A percentile compares a stretch with the other conserved stretches of the same genome.
phyloP scores from a whole-genome alignment of 768 basidiomycete genomes.

The Hydnum rufescens region DNA sequence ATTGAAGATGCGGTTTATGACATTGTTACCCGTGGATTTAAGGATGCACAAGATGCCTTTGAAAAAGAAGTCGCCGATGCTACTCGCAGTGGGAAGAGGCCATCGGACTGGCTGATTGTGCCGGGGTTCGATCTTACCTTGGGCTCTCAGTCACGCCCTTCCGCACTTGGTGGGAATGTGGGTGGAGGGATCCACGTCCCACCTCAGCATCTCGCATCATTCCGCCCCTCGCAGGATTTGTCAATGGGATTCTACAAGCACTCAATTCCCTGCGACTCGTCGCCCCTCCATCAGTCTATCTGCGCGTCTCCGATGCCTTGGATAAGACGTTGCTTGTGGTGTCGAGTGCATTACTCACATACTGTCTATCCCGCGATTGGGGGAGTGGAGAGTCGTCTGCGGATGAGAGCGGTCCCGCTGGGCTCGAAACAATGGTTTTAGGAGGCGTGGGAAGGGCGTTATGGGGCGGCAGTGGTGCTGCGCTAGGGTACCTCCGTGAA shows the following conservation, averaged over 20 bases:
- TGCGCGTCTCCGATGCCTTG: constrained; percentile 29
- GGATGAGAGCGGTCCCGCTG: no score
- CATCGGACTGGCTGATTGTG: constrained; percentile 13
- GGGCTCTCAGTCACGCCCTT: constrained; percentile 7
- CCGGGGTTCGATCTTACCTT: constrained; percentile 11
- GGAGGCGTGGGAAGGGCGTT: no score
- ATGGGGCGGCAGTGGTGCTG: neutral
- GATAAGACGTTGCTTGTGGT: constrained; percentile 26
- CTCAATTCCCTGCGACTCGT: constrained; percentile 70
- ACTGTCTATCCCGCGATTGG: neutral
- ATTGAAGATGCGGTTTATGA: constrained; percentile 43
- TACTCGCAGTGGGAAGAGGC: constrained; percentile 9
- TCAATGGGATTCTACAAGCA: constrained; percentile 51
- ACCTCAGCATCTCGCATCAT: constrained; percentile 49
- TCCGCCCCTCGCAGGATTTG: constrained; percentile 49
- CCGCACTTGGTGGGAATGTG: neutral
- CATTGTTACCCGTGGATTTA: constrained; percentile 35
- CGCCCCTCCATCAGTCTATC: constrained; percentile 42
- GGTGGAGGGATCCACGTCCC: constrained; percentile 29
- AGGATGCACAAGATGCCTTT: constrained; percentile 18
- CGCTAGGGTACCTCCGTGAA: neutral
- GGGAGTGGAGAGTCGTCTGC: no score
- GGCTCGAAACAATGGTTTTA: no score
- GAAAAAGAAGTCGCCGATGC: constrained; percentile 1
- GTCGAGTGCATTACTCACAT: constrained; percentile 5